A percentile compares a stretch with the other conserved stretches of the same genome.
These are phyloP conservation scores for Nannochloris sp. DNA, from an alignment of 139 green algal genomes.

Conservation along the genomic window DNA sequence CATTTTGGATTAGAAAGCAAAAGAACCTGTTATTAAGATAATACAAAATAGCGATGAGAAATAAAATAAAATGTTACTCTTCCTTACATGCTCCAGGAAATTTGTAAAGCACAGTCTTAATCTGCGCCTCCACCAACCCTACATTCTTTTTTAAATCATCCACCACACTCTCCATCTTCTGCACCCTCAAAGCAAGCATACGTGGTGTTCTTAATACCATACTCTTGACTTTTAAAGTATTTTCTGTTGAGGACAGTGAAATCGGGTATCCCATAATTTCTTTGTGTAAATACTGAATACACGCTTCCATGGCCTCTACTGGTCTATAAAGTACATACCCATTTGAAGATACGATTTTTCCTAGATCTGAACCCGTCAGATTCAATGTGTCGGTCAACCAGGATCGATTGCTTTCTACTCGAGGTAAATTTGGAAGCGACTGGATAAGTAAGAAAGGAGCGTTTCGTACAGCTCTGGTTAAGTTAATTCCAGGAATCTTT, in stretches of 20 bases:
- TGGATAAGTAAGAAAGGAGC: not conserved
- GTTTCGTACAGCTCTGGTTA: not conserved
- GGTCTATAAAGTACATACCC: not conserved
- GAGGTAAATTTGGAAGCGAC: not conserved
- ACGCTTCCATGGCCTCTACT: not conserved
- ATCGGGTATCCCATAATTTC: not conserved
- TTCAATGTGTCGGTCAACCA: not conserved
- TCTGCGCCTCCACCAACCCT: not conserved
- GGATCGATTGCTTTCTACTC: not conserved
- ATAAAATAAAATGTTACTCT: no score
- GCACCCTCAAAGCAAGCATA: not conserved
- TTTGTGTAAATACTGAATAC: not conserved
- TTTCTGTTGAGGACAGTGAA: not conserved
- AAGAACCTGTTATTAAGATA: no score
- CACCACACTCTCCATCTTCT: not conserved
- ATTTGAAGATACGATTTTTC: slow-evolving; percentile 7
- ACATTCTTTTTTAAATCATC: not conserved
- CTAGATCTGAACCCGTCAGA: not conserved
- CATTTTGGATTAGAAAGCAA: no score
- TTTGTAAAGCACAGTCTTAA: not conserved
- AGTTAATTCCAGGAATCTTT: not conserved
- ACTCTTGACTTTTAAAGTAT: not conserved
- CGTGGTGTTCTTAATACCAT: not conserved
- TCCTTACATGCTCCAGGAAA: no score
- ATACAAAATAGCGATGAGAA: no score